Percentiles rank a stretch among this genome's conserved stretches.
phyloP scores from a whole-genome alignment of 2,329 filamentous ascomycete genomes.

The Aspergillus clavatus region DNA sequence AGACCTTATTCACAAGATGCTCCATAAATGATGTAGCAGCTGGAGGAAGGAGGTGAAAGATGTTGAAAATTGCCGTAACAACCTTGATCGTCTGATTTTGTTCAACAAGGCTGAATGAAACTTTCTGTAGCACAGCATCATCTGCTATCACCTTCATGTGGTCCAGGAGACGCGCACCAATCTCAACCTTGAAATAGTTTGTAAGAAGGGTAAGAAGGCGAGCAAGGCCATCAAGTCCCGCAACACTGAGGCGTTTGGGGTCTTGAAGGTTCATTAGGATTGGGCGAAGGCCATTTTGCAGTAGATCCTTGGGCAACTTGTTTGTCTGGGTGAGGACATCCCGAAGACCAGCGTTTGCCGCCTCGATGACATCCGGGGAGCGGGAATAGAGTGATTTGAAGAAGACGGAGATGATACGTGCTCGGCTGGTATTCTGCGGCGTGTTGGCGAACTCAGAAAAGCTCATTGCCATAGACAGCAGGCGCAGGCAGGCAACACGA shows the following conservation, averaged over 20 bases:
- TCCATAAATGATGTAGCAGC: conserved; percentile 90
- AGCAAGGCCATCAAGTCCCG: conserved; percentile 85
- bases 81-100: conserved; percentile 91
- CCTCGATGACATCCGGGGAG: conserved; percentile 85
- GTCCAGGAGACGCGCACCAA: conserved; percentile 85
- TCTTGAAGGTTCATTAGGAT: conserved; percentile 97
- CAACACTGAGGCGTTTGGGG: conserved; percentile 79
- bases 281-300: conserved; percentile 88
- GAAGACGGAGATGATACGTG: conserved; percentile 83
- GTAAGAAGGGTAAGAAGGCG: conserved; percentile 85
- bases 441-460: conserved; percentile 86
- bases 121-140: conserved; percentile 71
- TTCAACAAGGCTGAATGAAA: conserved; percentile 92
- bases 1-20: conserved; percentile 79
- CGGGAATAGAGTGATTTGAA: conserved; percentile 97
- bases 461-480: conserved; percentile 87
- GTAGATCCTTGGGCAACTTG: conserved; percentile 88
- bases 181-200: conserved; percentile 99
- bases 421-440: conserved; percentile 58
- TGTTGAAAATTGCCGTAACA: conserved; percentile 88
- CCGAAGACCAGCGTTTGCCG: conserved; percentile 84
- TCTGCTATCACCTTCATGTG: conserved; percentile 91
- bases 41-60: conserved; percentile 91
- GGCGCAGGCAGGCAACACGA: conserved; percentile 85
- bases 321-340: conserved; percentile 82